phyloP scores from a whole-genome alignment of 441 rosid genomes.

The Viola pubescens region DNA sequence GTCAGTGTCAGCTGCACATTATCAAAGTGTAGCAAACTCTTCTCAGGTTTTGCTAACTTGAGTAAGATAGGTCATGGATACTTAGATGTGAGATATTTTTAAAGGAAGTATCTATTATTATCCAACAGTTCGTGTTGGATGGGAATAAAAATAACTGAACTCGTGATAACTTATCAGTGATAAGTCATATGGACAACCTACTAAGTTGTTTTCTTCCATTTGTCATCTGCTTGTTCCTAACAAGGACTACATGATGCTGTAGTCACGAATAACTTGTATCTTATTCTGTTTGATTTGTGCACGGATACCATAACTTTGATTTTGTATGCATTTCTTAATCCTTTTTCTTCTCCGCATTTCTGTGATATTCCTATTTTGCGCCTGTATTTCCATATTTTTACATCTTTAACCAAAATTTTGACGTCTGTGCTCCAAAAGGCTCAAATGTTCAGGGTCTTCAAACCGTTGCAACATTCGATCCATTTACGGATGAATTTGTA shows the following conservation, averaged over 20 bases:
- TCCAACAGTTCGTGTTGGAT: neutral
- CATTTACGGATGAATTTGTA: constrained; percentile 64
- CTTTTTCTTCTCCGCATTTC: too few relatives aligned
- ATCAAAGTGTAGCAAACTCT: neutral
- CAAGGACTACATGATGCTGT: too few relatives aligned
- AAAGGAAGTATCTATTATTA: neutral
- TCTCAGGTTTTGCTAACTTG: neutral
- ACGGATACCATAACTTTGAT: too few relatives aligned
- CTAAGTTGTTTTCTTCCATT: neutral
- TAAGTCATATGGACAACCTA: neutral
- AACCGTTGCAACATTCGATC: constrained; percentile 83
- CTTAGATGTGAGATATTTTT: too few relatives aligned
- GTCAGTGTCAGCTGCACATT: neutral
- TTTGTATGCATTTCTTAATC: too few relatives aligned
- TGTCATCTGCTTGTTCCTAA: too few relatives aligned
- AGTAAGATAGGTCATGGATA: neutral
- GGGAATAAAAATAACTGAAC: neutral
- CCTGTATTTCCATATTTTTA: neutral
- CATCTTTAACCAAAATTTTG: constrained; percentile 9
- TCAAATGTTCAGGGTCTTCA: constrained; percentile 97
- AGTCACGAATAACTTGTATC: too few relatives aligned
- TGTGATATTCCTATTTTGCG: too few relatives aligned
- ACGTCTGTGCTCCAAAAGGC: constrained; percentile 34
- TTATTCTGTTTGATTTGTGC: too few relatives aligned
- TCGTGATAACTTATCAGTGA: neutral